A percentile compares a stretch with the other conserved stretches of the same genome.
These are phyloP conservation scores for Psidium friedrichsthalianum DNA, from an alignment of 345 rosid species.

Conservation along the genomic window DNA sequence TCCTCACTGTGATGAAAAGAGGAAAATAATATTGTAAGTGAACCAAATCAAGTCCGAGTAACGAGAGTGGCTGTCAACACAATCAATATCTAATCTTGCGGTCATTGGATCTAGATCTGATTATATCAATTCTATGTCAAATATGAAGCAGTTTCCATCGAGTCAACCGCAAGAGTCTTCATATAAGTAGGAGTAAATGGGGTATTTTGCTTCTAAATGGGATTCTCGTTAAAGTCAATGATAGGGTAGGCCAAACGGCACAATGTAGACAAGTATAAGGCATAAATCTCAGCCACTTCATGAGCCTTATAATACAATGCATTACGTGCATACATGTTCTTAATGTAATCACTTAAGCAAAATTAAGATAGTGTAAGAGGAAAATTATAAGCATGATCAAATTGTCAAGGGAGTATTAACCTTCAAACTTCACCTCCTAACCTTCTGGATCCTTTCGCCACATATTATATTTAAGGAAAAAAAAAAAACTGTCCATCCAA, in stretches of 20 bases:
- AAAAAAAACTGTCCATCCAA: not conserved
- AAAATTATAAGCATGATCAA: not conserved
- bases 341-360: not conserved
- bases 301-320: not conserved
- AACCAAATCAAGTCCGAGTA: not conserved
- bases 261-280: not conserved
- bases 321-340: not conserved
- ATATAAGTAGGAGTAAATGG: not conserved
- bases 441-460: not conserved
- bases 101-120: not conserved
- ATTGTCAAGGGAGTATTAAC: not conserved
- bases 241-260: not conserved
- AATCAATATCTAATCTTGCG: not conserved
- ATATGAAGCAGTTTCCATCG: not conserved
- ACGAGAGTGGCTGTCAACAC: not conserved
- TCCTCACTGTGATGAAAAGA: slow-evolving; percentile 49
- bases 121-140: not conserved
- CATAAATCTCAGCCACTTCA: not conserved
- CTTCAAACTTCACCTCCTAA: not conserved
- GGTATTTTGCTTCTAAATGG: not conserved
- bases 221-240: not conserved
- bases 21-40: not conserved
- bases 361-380: not conserved
- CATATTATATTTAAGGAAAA: not conserved
- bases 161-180: not conserved